Evolutionary conservation across 164 flowering plant genomes (phyloP), one percentile per base, ranked within the genome.

Genomic region (Houttuynia cordata): DNA sequence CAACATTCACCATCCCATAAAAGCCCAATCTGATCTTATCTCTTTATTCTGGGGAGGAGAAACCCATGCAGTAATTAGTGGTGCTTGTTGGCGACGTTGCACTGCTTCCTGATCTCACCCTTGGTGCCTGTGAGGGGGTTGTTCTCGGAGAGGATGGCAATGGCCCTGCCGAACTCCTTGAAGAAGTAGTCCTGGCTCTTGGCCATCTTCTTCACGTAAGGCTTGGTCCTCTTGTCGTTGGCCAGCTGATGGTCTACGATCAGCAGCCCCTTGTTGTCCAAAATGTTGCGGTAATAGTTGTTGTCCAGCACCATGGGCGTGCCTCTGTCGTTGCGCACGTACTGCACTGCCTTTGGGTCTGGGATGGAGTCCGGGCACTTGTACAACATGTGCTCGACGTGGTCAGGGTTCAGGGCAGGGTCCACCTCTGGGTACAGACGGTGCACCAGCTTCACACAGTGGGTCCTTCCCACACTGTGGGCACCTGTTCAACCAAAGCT

Each of bases 391-490:
- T 92, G 96, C 63, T 70, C 80, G 13, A 92, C 84, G 60, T 93
- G 98, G 75, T 70, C 81, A 1, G 96, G 86, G 79, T 90, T 84
- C 25, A 93, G 70, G 4, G 25, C 80, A 0, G 96, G 88, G 71
- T 79, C 94, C 25, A 89, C 97, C 57, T 93, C 96, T 9, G 98
- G 98, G 83, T 93, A 93, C 53, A 93, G 59, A 45, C 98, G 80
- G 78, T 93, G 96, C 30, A 93, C 98, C 75, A 93, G 72, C 79
- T 93, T 93, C 61, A 81, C 91, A 68, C 98, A 93, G 78, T 93
- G 98, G 67, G 98, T 93, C 75, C 98, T 64, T 1, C 98, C 98
- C 49, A 93, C 98, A 67, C 97, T 93, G 76, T 93, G 98, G 60
- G 98, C 75, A 17, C 97, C 95, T 89, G 79, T 20, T 19, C 55